phyloP scores from a whole-genome alignment of 805 yeast species.

The Saccharomycopsis schoenii region DNA sequence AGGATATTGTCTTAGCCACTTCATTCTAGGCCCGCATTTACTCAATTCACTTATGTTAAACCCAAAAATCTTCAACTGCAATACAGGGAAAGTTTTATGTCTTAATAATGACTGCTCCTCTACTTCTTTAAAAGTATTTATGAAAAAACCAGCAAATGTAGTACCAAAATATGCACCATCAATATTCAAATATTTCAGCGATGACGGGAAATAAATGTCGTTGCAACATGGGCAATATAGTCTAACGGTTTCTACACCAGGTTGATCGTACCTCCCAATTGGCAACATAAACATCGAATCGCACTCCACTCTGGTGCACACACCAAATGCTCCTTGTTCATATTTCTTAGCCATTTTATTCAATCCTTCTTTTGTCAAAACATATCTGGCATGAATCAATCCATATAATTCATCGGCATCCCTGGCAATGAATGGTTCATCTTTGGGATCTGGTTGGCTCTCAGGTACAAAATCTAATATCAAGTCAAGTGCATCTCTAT shows the following conservation, averaged over 20 bases:
- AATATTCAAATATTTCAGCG: slow-evolving; percentile 75
- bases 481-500: slow-evolving; percentile 83
- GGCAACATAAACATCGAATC: slow-evolving; percentile 87
- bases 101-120: slow-evolving; percentile 63
- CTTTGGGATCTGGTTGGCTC: slow-evolving; percentile 47
- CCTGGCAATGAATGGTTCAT: slow-evolving; percentile 70
- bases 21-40: slow-evolving; percentile 86
- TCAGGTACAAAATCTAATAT: slow-evolving; percentile 74
- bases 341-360: slow-evolving; percentile 91
- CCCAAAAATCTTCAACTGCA: slow-evolving; percentile 74
- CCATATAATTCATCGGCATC: slow-evolving; percentile 92
- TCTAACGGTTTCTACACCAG: slow-evolving; percentile 87
- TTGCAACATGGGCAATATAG: slow-evolving; percentile 91
- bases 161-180: slow-evolving; percentile 98
- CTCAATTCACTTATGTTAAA: slow-evolving; percentile 71
- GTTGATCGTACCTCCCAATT: slow-evolving; percentile 81
- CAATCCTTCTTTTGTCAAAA: slow-evolving; percentile 80
- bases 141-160: slow-evolving; percentile 84
- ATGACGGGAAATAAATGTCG: slow-evolving; percentile 81
- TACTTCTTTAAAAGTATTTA: slow-evolving; percentile 85
- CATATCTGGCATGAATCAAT: slow-evolving; percentile 85
- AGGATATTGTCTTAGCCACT: slow-evolving; percentile 83
- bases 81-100: slow-evolving; percentile 29
- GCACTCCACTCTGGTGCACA: slow-evolving; percentile 84
- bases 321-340: slow-evolving; percentile 81